These are phyloP conservation scores for Suillus lakei DNA, from an alignment of 768 basidiomycete genomes.

Conservation along the genomic window DNA sequence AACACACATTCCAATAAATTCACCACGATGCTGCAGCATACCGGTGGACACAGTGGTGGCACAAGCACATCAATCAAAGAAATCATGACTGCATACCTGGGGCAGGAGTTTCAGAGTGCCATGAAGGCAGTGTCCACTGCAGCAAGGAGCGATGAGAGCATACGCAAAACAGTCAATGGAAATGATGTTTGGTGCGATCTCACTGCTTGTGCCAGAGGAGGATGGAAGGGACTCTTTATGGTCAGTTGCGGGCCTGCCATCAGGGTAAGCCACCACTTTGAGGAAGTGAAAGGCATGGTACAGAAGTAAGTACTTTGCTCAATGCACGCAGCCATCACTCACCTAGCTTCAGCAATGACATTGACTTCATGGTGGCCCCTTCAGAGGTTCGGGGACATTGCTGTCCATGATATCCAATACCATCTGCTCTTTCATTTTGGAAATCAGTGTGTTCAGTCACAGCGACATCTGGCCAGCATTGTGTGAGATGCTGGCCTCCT, in stretches of 20 bases:
- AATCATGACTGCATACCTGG: neutral
- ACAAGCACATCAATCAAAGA: neutral
- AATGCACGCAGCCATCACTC: no score
- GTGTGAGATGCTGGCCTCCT: neutral
- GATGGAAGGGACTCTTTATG: neutral
- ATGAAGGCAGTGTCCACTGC: neutral
- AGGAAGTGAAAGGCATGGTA: no score
- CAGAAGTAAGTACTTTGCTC: no score
- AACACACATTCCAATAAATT: neutral
- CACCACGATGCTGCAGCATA: neutral
- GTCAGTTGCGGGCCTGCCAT: constrained; percentile 1
- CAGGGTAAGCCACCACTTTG: no score
- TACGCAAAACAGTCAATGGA: neutral
- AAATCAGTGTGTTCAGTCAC: neutral
- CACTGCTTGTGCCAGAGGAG: neutral
- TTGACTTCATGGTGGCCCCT: constrained; percentile 1
- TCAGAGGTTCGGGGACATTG: constrained; percentile 1
- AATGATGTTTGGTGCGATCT: no score
- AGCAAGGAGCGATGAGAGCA: neutral
- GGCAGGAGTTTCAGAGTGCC: neutral
- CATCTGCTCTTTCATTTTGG: neutral
- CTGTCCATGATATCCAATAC: neutral
- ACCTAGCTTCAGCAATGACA: neutral
- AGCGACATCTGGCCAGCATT: neutral
- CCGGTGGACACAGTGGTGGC: neutral